Conservation (phyloP, 1,284 basidiomycete genomes). For the Naganishia liquefaciens region DNA sequence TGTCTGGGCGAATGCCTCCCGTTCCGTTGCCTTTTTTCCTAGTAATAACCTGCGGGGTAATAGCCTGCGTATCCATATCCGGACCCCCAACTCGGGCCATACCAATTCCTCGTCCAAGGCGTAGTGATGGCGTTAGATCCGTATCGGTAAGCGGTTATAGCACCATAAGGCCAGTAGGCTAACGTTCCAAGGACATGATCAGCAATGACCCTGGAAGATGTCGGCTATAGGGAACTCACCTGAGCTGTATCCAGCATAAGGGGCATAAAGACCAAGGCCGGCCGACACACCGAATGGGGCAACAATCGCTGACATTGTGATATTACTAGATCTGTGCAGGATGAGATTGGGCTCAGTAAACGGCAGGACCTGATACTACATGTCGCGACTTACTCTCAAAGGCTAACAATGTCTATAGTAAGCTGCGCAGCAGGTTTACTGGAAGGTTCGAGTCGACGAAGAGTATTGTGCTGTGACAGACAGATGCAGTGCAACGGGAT, state of each 20-base stretch:
- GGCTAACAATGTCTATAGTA: not conserved
- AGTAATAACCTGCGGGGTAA: not conserved
- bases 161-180: conserved; percentile 3
- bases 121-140: conserved; percentile 1
- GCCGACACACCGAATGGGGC: conserved; percentile 1
- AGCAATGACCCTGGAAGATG: not conserved
- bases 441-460: not conserved
- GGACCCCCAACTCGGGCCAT: not conserved
- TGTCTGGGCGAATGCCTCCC: not conserved
- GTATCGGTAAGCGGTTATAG: conserved; percentile 10
- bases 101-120: conserved; percentile 1
- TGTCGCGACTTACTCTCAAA: not conserved
- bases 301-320: conserved; percentile 3
- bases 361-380: too few relatives aligned
- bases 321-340: not conserved
- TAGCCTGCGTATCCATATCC: conserved; percentile 1
- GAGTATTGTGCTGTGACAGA: not conserved
- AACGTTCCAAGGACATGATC: not conserved
- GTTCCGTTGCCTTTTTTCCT: not conserved
- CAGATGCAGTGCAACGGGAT: not conserved
- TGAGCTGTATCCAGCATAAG: not conserved
- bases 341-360: not conserved
- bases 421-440: conserved; percentile 10
- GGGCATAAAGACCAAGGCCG: conserved; percentile 2
- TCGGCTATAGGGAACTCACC: not conserved